Evolutionary conservation across 352 stramenopile species (phyloP).

Genomic region (Aphanomyces stellatus): DNA sequence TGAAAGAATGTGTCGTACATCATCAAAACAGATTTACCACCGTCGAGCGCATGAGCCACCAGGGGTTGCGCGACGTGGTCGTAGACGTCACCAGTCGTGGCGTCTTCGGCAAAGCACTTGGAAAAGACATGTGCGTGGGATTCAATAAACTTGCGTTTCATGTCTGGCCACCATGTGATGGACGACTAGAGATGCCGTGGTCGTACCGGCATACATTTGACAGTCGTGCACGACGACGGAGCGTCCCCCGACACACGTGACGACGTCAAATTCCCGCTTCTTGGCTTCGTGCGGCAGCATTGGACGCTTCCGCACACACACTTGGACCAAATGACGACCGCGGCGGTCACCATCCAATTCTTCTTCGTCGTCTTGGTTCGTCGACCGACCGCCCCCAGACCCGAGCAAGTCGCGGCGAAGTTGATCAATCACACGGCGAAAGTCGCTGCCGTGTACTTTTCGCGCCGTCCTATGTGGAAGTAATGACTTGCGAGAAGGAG

Average conservation of each 20-base stretch:
- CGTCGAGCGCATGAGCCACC: slow-evolving; percentile 52
- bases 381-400: slow-evolving; percentile 22
- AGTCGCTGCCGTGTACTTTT: slow-evolving; percentile 50
- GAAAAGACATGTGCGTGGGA: slow-evolving; percentile 66
- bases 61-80: slow-evolving; percentile 50
- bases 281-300: slow-evolving; percentile 76
- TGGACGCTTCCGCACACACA: slow-evolving; percentile 83
- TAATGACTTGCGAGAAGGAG: neutral
- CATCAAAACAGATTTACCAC: slow-evolving; percentile 67
- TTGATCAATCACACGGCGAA: slow-evolving; percentile 38
- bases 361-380: slow-evolving; percentile 20
- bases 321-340: no score
- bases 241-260: slow-evolving; percentile 45
- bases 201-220: slow-evolving; percentile 74
- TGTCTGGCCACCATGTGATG: slow-evolving; percentile 33
- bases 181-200: neutral
- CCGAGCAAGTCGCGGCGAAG: slow-evolving; percentile 40
- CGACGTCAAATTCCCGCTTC: slow-evolving; percentile 84
- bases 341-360: slow-evolving; percentile 33
- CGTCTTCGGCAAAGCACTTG: slow-evolving; percentile 62
- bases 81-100: slow-evolving; percentile 72
- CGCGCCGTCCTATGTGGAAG: slow-evolving; percentile 40
- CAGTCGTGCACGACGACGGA: slow-evolving; percentile 84
- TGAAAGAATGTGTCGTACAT: slow-evolving; percentile 36
- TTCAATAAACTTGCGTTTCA: slow-evolving; percentile 83